Percentiles rank a stretch among this genome's conserved stretches.
phyloP scores from a whole-genome alignment of 345 rosid species.

The Psidium friedrichsthalianum region DNA sequence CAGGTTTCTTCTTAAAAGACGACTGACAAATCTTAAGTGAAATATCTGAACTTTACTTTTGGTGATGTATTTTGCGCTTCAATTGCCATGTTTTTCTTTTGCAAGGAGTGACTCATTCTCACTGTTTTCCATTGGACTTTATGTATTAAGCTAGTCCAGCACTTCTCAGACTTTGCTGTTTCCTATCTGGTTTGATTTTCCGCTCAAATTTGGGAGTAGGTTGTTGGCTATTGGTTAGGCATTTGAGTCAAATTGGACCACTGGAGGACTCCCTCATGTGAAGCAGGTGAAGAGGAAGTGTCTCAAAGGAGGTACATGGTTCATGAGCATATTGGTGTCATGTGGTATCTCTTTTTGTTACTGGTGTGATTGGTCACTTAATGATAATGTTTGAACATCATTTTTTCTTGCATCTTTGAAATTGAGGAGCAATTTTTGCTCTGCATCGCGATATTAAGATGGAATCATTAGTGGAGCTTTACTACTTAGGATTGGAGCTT shows the following conservation, averaged over 20 bases:
- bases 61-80: too few relatives aligned
- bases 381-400: not conserved
- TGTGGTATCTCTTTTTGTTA: slow-evolving; percentile 9
- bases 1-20: too few relatives aligned
- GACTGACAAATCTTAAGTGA: too few relatives aligned
- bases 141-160: not conserved
- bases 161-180: too few relatives aligned
- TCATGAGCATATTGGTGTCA: too few relatives aligned
- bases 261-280: not conserved
- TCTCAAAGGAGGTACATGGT: slow-evolving; percentile 4
- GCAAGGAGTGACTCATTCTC: slow-evolving; percentile 31
- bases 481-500: too few relatives aligned
- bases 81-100: too few relatives aligned
- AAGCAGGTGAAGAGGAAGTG: not conserved
- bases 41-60: too few relatives aligned
- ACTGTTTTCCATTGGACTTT: not conserved
- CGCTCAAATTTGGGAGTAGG: not conserved
- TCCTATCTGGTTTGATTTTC: not conserved
- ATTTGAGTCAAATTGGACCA: not conserved
- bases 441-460: too few relatives aligned
- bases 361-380: not conserved
- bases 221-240: slow-evolving; percentile 20
- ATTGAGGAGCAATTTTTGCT: not conserved
- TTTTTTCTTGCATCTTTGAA: not conserved
- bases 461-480: too few relatives aligned